Conservation (phyloP, 2,329 filamentous ascomycete species). For the Dichotomopilus funicola region DNA sequence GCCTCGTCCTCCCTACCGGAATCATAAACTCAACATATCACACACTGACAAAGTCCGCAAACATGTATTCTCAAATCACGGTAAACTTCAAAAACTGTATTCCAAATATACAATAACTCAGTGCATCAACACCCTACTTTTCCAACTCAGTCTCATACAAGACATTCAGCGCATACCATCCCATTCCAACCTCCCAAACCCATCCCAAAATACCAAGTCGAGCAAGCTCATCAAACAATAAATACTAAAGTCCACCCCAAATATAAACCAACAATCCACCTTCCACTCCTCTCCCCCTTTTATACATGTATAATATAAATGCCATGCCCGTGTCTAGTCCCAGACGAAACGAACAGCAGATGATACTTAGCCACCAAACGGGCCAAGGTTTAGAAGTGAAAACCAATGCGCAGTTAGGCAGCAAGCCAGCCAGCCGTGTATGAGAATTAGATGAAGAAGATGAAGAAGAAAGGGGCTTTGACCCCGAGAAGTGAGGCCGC, state of each 20-base stretch:
- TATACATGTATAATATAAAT: too few species aligned
- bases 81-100: neutral
- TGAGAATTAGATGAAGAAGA: neutral
- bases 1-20: too few species aligned
- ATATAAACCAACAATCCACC: neutral
- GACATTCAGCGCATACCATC: neutral
- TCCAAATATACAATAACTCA: neutral
- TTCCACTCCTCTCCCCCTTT: neutral
- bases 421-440: neutral
- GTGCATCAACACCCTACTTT: neutral
- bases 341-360: neutral
- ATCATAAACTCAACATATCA: too few species aligned
- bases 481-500: neutral
- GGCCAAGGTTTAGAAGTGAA: neutral
- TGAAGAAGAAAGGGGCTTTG: neutral
- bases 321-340: neutral
- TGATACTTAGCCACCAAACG: neutral
- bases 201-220: neutral
- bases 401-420: neutral
- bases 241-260: neutral
- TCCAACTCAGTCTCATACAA: neutral
- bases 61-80: neutral
- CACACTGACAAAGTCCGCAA: neutral
- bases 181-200: neutral
- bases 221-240: neutral